Evolutionary conservation across 108 stramenopile species (phyloP).

Genomic region (Poteriospumella lacustris): DNA sequence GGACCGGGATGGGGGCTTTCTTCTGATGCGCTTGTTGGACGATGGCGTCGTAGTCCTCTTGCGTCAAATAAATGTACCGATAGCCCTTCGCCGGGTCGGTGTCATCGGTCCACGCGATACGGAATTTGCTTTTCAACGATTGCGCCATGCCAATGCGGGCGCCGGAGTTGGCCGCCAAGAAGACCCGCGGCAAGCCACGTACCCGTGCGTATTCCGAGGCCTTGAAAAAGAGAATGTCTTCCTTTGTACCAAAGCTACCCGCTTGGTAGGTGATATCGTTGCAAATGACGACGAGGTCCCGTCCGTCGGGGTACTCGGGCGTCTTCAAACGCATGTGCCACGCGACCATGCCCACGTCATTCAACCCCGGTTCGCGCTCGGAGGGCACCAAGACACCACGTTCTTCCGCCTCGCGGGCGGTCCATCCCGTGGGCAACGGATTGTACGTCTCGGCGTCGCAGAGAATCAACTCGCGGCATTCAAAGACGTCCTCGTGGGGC

Average conservation of each 20-base stretch:
- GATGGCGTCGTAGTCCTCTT: slow-evolving; percentile 71
- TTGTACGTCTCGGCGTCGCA: slow-evolving; percentile 44
- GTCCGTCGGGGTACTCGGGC: slow-evolving; percentile 87
- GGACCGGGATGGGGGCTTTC: slow-evolving; percentile 28
- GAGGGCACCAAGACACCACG: neutral
- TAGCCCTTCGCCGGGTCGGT: slow-evolving; percentile 86
- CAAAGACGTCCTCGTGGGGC: slow-evolving; percentile 30
- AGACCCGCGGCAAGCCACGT: slow-evolving; percentile 81
- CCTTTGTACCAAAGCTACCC: slow-evolving; percentile 95
- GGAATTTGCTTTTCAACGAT: slow-evolving; percentile 79
- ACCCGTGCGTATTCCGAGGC: too few species aligned
- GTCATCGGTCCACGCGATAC: slow-evolving; percentile 88
- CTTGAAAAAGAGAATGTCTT: slow-evolving; percentile 89
- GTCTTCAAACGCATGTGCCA: slow-evolving; percentile 91
- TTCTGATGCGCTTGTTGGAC: slow-evolving; percentile 19
- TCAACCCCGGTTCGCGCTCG: slow-evolving; percentile 76
- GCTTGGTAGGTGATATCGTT: slow-evolving; percentile 97
- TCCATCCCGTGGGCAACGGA: slow-evolving; percentile 16
- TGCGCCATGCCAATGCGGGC: slow-evolving; percentile 95
- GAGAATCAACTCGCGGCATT: slow-evolving; percentile 77
- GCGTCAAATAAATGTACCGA: slow-evolving; percentile 84
- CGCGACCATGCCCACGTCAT: slow-evolving; percentile 99
- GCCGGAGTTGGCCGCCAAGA: slow-evolving; percentile 88
- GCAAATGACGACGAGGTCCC: slow-evolving; percentile 93
- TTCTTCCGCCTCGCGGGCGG: slow-evolving; percentile 13